Percentiles rank a stretch among this genome's conserved stretches.
phyloP scores from a whole-genome alignment of 1,284 basidiomycete genomes.

The Boletus mariae region DNA sequence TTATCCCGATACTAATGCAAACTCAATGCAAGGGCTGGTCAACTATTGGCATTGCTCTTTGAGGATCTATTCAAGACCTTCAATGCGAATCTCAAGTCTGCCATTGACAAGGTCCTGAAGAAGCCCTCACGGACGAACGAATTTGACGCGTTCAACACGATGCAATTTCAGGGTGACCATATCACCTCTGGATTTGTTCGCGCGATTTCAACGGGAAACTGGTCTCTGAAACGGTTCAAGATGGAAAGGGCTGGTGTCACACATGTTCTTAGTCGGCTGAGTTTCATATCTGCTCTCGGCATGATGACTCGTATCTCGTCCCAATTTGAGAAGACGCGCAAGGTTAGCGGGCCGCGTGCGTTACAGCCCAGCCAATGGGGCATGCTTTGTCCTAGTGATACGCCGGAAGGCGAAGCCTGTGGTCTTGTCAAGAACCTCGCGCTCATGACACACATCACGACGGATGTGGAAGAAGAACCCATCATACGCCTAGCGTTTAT shows the following conservation, averaged over 20 bases:
- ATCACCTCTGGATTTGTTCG: constrained; percentile 96
- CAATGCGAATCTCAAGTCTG: constrained; percentile 92
- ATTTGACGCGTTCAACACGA: constrained; percentile 93
- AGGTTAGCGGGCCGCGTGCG: constrained; percentile 96
- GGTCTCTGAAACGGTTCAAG: constrained; percentile 99
- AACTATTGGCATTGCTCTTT: constrained; percentile 92
- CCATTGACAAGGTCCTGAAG: constrained; percentile 97
- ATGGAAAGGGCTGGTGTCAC: constrained; percentile 99
- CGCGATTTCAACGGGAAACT: constrained; percentile 98
- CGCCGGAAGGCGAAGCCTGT: constrained; percentile 99
- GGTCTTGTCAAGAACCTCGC: constrained; percentile 99
- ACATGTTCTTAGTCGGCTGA: constrained; percentile 92
- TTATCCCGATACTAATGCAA: constrained; percentile 13
- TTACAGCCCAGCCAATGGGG: constrained; percentile 99
- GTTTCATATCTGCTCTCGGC: constrained; percentile 96
- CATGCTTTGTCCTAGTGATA: constrained; percentile 97
- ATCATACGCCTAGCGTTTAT: constrained; percentile 89
- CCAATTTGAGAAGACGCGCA: constrained; percentile 99
- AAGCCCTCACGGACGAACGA: constrained; percentile 94
- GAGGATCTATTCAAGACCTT: constrained; percentile 99
- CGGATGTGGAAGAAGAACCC: constrained; percentile 96
- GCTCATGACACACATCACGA: constrained; percentile 99
- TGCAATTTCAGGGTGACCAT: constrained; percentile 91
- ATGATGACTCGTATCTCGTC: constrained; percentile 99
- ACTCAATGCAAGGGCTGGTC: constrained; percentile 75